A percentile compares a stretch with the other conserved stretches of the same genome.
These are phyloP conservation scores for Closterium sp. DNA, from an alignment of 139 green algal species.

Conservation along the genomic window DNA sequence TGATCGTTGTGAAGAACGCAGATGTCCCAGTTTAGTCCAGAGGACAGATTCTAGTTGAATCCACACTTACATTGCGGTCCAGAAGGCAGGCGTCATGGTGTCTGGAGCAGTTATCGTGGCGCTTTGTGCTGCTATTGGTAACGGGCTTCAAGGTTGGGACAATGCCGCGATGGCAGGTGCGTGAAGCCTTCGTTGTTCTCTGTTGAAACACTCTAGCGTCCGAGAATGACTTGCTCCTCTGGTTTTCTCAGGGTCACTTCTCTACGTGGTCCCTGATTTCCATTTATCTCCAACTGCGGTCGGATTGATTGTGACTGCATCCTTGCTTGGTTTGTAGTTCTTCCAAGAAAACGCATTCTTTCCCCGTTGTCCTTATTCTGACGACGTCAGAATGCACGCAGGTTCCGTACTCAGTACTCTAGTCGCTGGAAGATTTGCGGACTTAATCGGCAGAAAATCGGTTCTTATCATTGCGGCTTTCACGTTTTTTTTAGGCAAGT, in stretches of 20 bases:
- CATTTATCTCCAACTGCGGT: not conserved
- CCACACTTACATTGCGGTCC: not conserved
- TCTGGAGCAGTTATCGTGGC: slow-evolving; percentile 19
- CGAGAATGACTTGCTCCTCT: not conserved
- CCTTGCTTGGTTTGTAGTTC: not conserved
- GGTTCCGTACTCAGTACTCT: slow-evolving; percentile 33
- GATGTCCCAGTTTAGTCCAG: too few species aligned
- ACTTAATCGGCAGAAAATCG: slow-evolving; percentile 22
- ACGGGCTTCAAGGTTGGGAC: slow-evolving; percentile 35
- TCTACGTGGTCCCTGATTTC: not conserved
- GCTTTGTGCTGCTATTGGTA: slow-evolving; percentile 23
- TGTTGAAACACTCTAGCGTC: not conserved
- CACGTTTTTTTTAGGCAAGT: slow-evolving; percentile 30
- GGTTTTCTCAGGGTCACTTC: not conserved
- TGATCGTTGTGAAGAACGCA: too few species aligned
- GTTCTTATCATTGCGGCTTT: slow-evolving; percentile 26
- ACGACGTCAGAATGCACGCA: not conserved
- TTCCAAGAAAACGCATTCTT: not conserved
- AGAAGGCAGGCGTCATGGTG: not conserved
- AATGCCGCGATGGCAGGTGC: slow-evolving; percentile 32
- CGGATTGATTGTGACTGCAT: not conserved
- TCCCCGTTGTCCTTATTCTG: not conserved
- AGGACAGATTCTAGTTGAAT: too few species aligned
- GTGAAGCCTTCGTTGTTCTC: not conserved
- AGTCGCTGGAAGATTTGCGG: slow-evolving; percentile 18